Evolutionary conservation across 768 basidiomycete genomes (phyloP).

Genomic region (Fomitopsis pulvina): DNA sequence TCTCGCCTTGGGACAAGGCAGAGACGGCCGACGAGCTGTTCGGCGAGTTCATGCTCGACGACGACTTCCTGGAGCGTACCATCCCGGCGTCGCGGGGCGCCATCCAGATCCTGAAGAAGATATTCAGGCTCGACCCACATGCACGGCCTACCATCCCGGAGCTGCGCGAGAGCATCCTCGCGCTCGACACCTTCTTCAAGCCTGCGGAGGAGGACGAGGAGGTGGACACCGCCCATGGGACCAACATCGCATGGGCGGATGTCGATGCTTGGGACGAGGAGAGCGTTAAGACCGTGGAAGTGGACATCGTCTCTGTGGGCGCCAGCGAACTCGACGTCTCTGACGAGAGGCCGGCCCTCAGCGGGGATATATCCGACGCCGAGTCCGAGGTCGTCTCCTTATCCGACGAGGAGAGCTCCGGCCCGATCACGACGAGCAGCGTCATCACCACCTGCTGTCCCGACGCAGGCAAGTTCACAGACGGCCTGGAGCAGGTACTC

Average conservation of each 20-base stretch:
- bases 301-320: neutral
- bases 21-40: constrained; percentile 42
- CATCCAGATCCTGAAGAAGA: constrained; percentile 39
- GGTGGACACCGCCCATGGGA: neutral
- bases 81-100: constrained; percentile 43
- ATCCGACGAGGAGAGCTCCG: neutral
- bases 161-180: constrained; percentile 49
- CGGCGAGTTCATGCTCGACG: constrained; percentile 35
- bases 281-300: neutral
- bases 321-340: neutral
- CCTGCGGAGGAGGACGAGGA: neutral
- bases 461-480: neutral
- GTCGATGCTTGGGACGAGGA: neutral
- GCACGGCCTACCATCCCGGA: constrained; percentile 54
- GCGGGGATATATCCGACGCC: neutral
- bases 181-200: constrained; percentile 45
- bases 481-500: neutral
- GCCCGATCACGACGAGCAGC: neutral
- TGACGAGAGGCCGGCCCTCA: neutral
- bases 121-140: constrained; percentile 61
- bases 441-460: neutral
- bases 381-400: neutral
- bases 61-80: constrained; percentile 47
- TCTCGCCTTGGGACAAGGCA: constrained; percentile 47
- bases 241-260: neutral